Conservation (phyloP, 2,329 filamentous ascomycete genomes). For the Mariannaea elegans region DNA sequence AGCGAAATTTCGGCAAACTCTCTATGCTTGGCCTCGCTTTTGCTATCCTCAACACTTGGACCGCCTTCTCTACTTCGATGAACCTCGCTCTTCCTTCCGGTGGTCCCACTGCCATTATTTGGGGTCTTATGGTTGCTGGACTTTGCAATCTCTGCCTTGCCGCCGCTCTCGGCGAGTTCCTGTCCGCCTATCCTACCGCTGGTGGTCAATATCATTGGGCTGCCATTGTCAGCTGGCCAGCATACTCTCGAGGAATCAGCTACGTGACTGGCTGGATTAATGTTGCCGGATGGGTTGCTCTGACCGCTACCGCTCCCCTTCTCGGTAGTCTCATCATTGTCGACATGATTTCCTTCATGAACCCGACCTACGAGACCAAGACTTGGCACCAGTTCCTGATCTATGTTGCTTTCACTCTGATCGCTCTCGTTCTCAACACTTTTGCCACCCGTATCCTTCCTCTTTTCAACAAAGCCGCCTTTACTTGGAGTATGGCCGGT, state of each 20-base stretch:
- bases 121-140: conserved; percentile 71
- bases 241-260: conserved; percentile 69
- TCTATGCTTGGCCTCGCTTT: conserved; percentile 59
- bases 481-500: conserved; percentile 75
- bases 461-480: conserved; percentile 72
- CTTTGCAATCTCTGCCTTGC: conserved; percentile 76
- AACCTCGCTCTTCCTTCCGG: conserved; percentile 70
- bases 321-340: conserved; percentile 73
- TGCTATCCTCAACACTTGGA: conserved; percentile 61
- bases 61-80: conserved; percentile 58
- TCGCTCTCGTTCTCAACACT: conserved; percentile 71
- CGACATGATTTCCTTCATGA: conserved; percentile 69
- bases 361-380: conserved; percentile 64
- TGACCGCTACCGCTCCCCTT: conserved; percentile 74
- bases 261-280: conserved; percentile 80
- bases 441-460: conserved; percentile 68
- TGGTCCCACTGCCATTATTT: conserved; percentile 75
- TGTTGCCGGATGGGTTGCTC: conserved; percentile 74
- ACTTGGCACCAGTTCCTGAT: conserved; percentile 79
- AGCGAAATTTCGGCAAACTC: conserved; percentile 59
- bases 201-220: conserved; percentile 79
- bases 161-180: conserved; percentile 74
- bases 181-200: conserved; percentile 69
- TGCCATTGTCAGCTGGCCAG: conserved; percentile 68
- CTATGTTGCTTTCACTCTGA: conserved; percentile 70